Percentiles rank a stretch among this genome's conserved stretches.
Evolutionary conservation across 192 early-diverging fungal genomes (phyloP).

Genomic region (Umbelopsis ramanniana): DNA sequence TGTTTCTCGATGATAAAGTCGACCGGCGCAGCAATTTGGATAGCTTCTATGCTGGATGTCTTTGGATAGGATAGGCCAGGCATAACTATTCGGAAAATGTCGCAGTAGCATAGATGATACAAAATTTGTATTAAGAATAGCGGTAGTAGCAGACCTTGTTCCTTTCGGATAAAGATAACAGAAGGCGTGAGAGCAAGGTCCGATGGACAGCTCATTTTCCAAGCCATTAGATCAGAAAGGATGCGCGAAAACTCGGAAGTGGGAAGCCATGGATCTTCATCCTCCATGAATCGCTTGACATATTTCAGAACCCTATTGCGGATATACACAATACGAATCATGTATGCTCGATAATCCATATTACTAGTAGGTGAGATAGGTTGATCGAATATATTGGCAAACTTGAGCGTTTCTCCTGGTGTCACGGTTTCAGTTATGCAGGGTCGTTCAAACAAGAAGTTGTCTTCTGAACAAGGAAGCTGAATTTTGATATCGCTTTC

Average conservation of each 20-base stretch:
- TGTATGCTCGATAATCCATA: slow-evolving; percentile 22
- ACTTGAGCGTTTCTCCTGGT: slow-evolving; percentile 16
- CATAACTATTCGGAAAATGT: slow-evolving; percentile 21
- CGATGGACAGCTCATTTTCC: not conserved
- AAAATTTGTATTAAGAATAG: slow-evolving; percentile 9
- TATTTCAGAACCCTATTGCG: slow-evolving; percentile 9
- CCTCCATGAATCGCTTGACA: slow-evolving; percentile 20
- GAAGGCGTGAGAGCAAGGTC: slow-evolving; percentile 2
- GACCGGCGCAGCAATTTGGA: slow-evolving; percentile 19
- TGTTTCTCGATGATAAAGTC: slow-evolving; percentile 14
- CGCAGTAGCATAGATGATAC: slow-evolving; percentile 17
- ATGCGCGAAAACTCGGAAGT: slow-evolving; percentile 17
- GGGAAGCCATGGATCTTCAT: slow-evolving; percentile 13
- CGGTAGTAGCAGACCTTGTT: not conserved
- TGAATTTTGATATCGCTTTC: slow-evolving; percentile 24
- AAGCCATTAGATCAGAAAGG: not conserved
- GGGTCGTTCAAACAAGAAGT: slow-evolving; percentile 16
- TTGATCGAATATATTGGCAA: slow-evolving; percentile 8
- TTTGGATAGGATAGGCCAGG: slow-evolving; percentile 17
- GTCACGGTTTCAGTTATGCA: slow-evolving; percentile 10
- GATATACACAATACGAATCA: not conserved
- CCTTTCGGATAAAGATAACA: slow-evolving; percentile 20
- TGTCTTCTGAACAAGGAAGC: slow-evolving; percentile 16
- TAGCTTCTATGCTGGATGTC: slow-evolving; percentile 15
- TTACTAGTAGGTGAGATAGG: not conserved